Conservation (phyloP, 441 rosid genomes). For the Corymbia calophylla region DNA sequence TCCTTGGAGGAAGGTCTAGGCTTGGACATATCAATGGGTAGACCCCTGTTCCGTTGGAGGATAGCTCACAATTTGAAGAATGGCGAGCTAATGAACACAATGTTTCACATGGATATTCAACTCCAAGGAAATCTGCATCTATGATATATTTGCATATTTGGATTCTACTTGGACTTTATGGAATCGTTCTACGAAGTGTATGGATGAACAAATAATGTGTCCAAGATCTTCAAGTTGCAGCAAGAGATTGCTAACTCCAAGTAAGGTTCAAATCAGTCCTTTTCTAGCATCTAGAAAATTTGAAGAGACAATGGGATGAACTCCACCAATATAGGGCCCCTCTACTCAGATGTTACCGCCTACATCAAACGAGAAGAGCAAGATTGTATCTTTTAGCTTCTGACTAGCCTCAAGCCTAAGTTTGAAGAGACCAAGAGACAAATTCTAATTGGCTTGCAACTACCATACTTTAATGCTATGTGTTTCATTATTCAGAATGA, state of each 20-base stretch:
- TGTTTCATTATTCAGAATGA: neutral
- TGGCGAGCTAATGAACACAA: neutral
- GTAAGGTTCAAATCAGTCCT: neutral
- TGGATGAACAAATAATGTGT: neutral
- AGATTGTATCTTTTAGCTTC: neutral
- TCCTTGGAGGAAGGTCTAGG: neutral
- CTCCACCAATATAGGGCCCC: neutral
- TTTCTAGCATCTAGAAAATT: neutral
- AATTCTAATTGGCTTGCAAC: neutral
- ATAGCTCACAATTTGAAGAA: neutral
- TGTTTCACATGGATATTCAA: neutral
- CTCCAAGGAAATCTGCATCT: neutral
- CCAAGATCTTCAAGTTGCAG: neutral
- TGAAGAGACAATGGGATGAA: neutral
- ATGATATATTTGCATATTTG: neutral
- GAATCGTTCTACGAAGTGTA: neutral
- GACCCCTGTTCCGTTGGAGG: accelerated
- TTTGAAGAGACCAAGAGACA: neutral
- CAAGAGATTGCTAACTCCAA: neutral
- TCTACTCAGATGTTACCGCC: neutral
- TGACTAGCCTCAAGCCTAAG: neutral
- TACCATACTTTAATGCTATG: neutral
- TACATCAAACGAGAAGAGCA: neutral
- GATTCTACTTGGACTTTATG: neutral
- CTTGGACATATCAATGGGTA: neutral